These are phyloP conservation scores for Haematococcus sp. DNA, from an alignment of 139 green algal genomes.

Conservation along the genomic window DNA sequence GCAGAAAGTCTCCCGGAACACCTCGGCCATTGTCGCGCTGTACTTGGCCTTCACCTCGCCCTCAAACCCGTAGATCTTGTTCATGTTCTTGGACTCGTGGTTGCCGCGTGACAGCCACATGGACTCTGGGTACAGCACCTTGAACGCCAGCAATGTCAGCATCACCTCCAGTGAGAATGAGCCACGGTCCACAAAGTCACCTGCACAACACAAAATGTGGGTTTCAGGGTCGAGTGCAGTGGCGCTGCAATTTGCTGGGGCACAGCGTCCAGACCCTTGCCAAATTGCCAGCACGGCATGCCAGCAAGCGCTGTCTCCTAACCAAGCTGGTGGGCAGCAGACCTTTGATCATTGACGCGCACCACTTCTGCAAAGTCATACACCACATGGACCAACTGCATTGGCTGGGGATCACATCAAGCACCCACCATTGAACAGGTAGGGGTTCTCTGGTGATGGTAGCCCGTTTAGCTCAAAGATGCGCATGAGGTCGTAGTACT, in stretches of 20 bases:
- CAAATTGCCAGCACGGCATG: too few relatives aligned
- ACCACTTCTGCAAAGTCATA: too few relatives aligned
- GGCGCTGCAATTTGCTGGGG: too few relatives aligned
- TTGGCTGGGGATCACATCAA: not conserved
- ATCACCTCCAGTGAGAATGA: constrained; percentile 93
- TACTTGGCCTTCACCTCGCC: constrained; percentile 93
- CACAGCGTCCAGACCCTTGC: too few relatives aligned
- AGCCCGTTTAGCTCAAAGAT: constrained; percentile 95
- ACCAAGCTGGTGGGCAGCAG: too few relatives aligned
- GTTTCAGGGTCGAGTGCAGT: too few relatives aligned
- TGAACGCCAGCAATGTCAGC: constrained; percentile 90
- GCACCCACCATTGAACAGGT: constrained; percentile 94
- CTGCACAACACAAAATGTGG: too few relatives aligned
- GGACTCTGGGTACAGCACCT: constrained; percentile 72
- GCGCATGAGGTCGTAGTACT: constrained; percentile 95
- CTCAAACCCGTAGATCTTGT: constrained; percentile 96
- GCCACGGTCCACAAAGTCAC: constrained; percentile 97
- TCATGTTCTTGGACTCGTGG: constrained; percentile 94
- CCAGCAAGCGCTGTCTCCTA: too few relatives aligned
- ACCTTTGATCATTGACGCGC: too few relatives aligned
- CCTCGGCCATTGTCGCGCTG: constrained; percentile 73
- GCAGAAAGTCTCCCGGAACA: constrained; percentile 92
- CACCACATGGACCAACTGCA: too few relatives aligned
- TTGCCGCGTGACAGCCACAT: constrained; percentile 93
- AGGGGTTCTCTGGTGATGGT: constrained; percentile 86